phyloP scores from a whole-genome alignment of 75 land plant species.

The Selaginella moellendorffii region DNA sequence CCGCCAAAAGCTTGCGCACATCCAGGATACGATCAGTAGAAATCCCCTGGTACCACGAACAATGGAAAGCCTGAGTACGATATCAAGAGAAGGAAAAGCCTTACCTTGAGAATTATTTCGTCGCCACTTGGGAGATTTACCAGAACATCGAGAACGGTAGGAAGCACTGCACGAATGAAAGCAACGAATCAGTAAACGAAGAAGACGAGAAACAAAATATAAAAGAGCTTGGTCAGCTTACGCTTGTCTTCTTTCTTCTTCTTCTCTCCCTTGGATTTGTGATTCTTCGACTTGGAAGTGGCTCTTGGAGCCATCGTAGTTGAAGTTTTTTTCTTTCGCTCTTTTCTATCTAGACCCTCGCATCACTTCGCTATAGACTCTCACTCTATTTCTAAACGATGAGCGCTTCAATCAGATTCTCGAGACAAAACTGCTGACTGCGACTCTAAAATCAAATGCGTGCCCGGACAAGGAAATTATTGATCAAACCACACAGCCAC shows the following conservation, averaged over 20 bases:
- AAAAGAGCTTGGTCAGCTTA: background rate
- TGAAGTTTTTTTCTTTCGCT: too few species aligned
- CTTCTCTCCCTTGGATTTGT: constrained; percentile 9
- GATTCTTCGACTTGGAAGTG: background rate
- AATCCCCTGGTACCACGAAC: background rate
- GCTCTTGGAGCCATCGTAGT: constrained; percentile 4
- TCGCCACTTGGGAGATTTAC: background rate
- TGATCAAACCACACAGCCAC: too few species aligned
- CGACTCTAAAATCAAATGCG: too few species aligned
- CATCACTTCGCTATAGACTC: too few species aligned
- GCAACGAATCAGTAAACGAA: background rate
- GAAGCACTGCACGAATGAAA: background rate
- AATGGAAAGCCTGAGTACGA: background rate
- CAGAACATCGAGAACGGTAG: background rate
- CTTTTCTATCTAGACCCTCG: too few species aligned
- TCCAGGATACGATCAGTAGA: constrained; percentile 9
- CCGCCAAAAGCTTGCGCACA: constrained; percentile 3
- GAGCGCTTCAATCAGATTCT: too few species aligned
- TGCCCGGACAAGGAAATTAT: too few species aligned
- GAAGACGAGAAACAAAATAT: background rate
- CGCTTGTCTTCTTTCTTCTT: constrained; percentile 8
- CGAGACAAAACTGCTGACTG: too few species aligned
- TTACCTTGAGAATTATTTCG: constrained; percentile 1
- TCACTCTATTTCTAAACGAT: too few species aligned
- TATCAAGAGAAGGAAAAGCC: background rate